These are phyloP conservation scores for Plasmodium ovale DNA, from an alignment of 169 alveolate species.

Conservation along the genomic window DNA sequence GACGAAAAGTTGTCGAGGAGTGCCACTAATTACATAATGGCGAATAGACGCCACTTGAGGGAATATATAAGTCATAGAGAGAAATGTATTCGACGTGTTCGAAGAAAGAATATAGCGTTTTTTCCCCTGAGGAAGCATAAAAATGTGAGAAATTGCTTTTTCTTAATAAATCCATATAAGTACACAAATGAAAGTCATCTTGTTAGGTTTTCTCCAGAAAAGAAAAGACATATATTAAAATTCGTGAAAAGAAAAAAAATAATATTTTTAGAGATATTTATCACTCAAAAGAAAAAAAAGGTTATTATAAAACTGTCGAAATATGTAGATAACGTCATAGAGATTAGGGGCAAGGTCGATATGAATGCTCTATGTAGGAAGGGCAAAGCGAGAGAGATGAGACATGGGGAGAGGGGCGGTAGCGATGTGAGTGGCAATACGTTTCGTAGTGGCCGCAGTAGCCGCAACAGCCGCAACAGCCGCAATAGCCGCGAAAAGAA, in stretches of 20 bases:
- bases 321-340: slow-evolving; percentile 25
- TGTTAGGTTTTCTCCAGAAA: slow-evolving; percentile 16
- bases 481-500: no score
- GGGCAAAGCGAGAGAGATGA: neutral
- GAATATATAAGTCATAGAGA: neutral
- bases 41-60: neutral
- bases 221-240: slow-evolving; percentile 27
- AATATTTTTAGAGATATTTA: slow-evolving; percentile 5
- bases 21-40: neutral
- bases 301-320: slow-evolving; percentile 25
- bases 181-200: neutral
- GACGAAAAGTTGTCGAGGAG: slow-evolving; percentile 4
- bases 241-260: slow-evolving; percentile 3
- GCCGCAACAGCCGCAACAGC: no score
- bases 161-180: slow-evolving; percentile 12
- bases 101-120: slow-evolving; percentile 2
- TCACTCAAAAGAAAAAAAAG: slow-evolving; percentile 29
- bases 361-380: slow-evolving; percentile 9
- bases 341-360: slow-evolving; percentile 32
- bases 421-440: no score
- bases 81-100: slow-evolving; percentile 7
- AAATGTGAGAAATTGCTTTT: slow-evolving; percentile 26
- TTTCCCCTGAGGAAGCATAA: slow-evolving; percentile 60
- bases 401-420: neutral
- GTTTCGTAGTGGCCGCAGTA: no score